Evolutionary conservation across 305 asterid genomes (phyloP).

Genomic region (Nicotiana rustica): DNA sequence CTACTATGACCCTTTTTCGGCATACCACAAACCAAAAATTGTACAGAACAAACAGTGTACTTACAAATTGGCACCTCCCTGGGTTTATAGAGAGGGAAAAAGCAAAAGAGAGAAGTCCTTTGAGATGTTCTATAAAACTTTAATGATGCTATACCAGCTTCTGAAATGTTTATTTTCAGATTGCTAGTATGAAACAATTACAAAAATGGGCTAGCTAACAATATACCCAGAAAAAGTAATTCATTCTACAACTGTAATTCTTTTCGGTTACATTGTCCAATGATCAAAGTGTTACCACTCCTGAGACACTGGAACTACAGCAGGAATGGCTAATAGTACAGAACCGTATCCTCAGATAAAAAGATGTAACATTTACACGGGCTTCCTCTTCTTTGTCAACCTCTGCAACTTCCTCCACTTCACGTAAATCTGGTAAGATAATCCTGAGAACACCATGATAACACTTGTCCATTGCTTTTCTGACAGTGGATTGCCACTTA

Average conservation of each 20-base stretch:
- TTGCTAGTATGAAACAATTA: neutral
- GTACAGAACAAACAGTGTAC: conserved; percentile 41
- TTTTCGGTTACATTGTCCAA: conserved; percentile 42
- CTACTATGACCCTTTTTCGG: conserved; percentile 42
- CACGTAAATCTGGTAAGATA: conserved; percentile 89
- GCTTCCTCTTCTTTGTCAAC: conserved; percentile 73
- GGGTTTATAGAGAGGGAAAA: conserved; percentile 45
- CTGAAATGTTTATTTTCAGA: conserved; percentile 17
- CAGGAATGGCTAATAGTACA: conserved; percentile 35
- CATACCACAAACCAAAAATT: neutral
- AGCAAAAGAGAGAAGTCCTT: neutral
- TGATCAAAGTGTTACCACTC: conserved; percentile 38
- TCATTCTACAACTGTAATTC: conserved; percentile 25
- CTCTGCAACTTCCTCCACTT: conserved; percentile 84
- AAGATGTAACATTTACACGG: conserved; percentile 47
- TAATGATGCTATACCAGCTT: neutral
- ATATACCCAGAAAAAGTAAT: neutral
- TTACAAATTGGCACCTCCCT: conserved; percentile 78
- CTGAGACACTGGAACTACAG: conserved; percentile 20
- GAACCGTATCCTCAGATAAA: conserved; percentile 19
- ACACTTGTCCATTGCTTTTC: conserved; percentile 93
- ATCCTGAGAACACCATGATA: conserved; percentile 89
- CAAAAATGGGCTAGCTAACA: conserved; percentile 35
- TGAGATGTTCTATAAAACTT: neutral
- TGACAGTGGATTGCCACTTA: conserved; percentile 92